phyloP scores from a whole-genome alignment of 1,284 basidiomycete species.

The Mycena citricolor region DNA sequence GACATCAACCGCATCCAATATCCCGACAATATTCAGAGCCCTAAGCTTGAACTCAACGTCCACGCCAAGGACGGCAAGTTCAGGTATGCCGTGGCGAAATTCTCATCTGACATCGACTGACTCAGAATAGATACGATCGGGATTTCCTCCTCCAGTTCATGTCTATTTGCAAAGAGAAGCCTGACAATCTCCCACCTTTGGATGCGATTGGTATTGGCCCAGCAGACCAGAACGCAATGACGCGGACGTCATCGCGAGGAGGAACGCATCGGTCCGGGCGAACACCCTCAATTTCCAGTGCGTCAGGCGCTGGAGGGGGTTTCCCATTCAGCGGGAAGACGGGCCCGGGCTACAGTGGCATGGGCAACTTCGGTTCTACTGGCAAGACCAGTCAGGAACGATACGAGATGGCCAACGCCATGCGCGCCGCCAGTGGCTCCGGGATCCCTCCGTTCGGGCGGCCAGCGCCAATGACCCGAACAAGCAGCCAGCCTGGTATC shows the following conservation, averaged over 20 bases:
- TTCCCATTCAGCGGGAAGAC: slow-evolving; percentile 40
- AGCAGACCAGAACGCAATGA: slow-evolving; percentile 46
- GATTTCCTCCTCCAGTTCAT: slow-evolving; percentile 99
- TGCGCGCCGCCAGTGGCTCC: slow-evolving; percentile 45
- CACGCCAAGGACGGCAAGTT: slow-evolving; percentile 88
- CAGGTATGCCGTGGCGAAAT: slow-evolving; percentile 47
- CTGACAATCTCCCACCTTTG: slow-evolving; percentile 84
- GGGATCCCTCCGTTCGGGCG: slow-evolving; percentile 47
- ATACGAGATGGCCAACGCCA: slow-evolving; percentile 49
- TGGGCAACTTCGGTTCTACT: slow-evolving; percentile 74
- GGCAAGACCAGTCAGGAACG: slow-evolving; percentile 71
- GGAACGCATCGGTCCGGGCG: slow-evolving; percentile 54
- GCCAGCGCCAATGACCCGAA: slow-evolving; percentile 66
- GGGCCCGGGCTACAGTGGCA: slow-evolving; percentile 47
- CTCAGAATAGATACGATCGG: slow-evolving; percentile 79
- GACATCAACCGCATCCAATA: slow-evolving; percentile 82
- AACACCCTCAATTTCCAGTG: slow-evolving; percentile 35
- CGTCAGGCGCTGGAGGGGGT: slow-evolving; percentile 50
- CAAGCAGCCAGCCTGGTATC: slow-evolving; percentile 72
- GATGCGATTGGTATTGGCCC: slow-evolving; percentile 74
- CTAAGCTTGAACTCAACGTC: slow-evolving; percentile 82
- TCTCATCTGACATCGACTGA: not conserved
- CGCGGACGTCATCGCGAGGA: slow-evolving; percentile 53
- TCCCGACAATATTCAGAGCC: slow-evolving; percentile 83
- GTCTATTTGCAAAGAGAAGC: slow-evolving; percentile 93